Evolutionary conservation across 345 rosid genomes (phyloP).

Genomic region (Durio zibethinus): DNA sequence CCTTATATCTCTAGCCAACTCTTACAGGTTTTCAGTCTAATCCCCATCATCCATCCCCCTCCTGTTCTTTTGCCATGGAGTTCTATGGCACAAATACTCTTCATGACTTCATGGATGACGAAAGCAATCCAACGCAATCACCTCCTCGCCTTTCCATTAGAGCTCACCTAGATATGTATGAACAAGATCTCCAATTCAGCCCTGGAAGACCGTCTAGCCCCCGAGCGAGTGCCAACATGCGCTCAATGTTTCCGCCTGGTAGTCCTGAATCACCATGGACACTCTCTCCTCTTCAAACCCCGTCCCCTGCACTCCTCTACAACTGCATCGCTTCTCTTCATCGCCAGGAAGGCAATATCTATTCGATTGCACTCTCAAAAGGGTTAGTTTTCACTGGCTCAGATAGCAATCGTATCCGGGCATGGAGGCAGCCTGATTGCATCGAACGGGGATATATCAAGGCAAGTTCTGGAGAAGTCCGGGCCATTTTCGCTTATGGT

Average conservation of each 20-base stretch:
- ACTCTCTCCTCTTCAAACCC: conserved; percentile 42
- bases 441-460: conserved; percentile 37
- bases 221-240: conserved; percentile 4
- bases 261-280: conserved; percentile 49
- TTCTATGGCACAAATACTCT: conserved; percentile 23
- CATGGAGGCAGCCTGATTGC: conserved; percentile 48
- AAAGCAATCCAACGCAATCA: conserved; percentile 13
- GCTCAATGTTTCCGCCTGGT: conserved; percentile 24
- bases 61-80: conserved; percentile 24
- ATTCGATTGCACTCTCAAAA: conserved; percentile 42
- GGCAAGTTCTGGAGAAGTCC: conserved; percentile 35
- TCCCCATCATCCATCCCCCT: neutral
- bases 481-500: conserved; percentile 35
- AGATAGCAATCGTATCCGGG: conserved; percentile 38
- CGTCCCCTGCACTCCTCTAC: conserved; percentile 44
- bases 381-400: conserved; percentile 51
- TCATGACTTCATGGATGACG: conserved; percentile 27
- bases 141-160: conserved; percentile 17
- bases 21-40: neutral
- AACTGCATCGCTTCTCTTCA: conserved; percentile 51
- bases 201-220: conserved; percentile 33
- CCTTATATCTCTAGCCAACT: neutral
- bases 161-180: conserved; percentile 22
- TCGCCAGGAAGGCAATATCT: conserved; percentile 44
- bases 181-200: conserved; percentile 34